Conservation (phyloP, 75 land plant genomes). For the Larix kaempferi region DNA sequence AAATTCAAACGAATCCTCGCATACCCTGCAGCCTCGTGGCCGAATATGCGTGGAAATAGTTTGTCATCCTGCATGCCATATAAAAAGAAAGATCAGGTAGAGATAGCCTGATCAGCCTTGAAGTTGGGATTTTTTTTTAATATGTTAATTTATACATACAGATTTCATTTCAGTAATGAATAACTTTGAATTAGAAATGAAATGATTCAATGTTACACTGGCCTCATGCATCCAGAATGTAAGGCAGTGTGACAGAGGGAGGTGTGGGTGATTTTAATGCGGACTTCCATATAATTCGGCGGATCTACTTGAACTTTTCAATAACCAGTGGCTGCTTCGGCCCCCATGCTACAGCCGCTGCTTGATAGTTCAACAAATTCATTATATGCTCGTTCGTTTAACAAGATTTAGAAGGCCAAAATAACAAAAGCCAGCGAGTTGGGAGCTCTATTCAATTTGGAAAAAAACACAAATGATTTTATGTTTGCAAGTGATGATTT, state of each 20-base stretch:
- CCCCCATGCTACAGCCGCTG: conserved; percentile 67
- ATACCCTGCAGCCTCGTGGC: conserved; percentile 92
- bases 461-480: not conserved
- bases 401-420: too few relatives aligned
- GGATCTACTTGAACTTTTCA: conserved; percentile 65
- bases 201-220: conserved; percentile 20
- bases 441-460: too few relatives aligned
- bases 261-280: conserved; percentile 60
- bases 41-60: conserved; percentile 68
- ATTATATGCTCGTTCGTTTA: too few relatives aligned
- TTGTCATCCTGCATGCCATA: not conserved
- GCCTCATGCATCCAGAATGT: conserved; percentile 42
- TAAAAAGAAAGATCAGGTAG: conserved; percentile 12
- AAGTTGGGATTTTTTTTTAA: not conserved
- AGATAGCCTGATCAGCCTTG: not conserved
- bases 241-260: conserved; percentile 77
- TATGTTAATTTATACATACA: not conserved
- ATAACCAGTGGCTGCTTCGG: conserved; percentile 52
- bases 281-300: conserved; percentile 74
- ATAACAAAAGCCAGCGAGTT: too few relatives aligned
- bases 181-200: not conserved
- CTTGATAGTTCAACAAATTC: not conserved
- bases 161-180: not conserved
- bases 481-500: conserved; percentile 45
- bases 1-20: conserved; percentile 32